Percentiles rank a stretch among this genome's conserved stretches.
phyloP scores from a whole-genome alignment of 2,329 filamentous ascomycete genomes.

The Esteya vermicola region DNA sequence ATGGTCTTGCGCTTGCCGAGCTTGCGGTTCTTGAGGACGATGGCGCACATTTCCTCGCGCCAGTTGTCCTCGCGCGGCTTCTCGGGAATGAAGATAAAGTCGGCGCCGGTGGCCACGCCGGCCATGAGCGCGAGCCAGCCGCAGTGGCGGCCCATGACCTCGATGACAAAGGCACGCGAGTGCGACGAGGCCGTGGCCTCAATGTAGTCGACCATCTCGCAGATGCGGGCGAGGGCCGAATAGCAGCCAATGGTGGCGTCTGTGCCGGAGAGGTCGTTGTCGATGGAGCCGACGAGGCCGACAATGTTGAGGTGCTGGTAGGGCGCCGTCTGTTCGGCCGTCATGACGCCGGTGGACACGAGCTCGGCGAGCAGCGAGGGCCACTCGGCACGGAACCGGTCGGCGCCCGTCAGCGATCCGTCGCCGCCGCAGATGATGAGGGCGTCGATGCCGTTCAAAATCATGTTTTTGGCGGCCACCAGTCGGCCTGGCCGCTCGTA shows the following conservation, averaged over 20 bases:
- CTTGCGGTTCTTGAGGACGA: conserved; percentile 55
- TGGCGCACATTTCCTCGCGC: conserved; percentile 73
- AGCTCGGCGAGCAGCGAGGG: conserved; percentile 76
- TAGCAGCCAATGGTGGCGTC: conserved; percentile 97
- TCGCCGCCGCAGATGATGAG: conserved; percentile 96
- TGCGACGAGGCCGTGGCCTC: conserved; percentile 91
- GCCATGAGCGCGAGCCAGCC: conserved; percentile 96
- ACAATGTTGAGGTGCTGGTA: conserved; percentile 91
- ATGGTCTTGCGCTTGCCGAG: conserved; percentile 95
- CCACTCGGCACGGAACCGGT: conserved; percentile 89
- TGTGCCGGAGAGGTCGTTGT: conserved; percentile 94
- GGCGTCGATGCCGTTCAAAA: conserved; percentile 84
- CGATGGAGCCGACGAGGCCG: conserved; percentile 89
- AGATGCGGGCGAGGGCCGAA: conserved; percentile 83
- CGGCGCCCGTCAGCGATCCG: conserved; percentile 87
- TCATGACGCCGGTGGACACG: conserved; percentile 58
- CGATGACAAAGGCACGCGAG: conserved; percentile 90
- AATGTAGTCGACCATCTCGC: conserved; percentile 91
- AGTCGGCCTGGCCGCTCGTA: conserved; percentile 76
- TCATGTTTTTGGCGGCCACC: conserved; percentile 84
- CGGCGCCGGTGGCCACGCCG: conserved; percentile 84
- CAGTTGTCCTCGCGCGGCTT: conserved; percentile 78
- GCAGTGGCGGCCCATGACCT: conserved; percentile 97
- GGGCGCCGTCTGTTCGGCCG: conserved; percentile 53
- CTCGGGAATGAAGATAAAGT: conserved; percentile 95